Evolutionary conservation across 108 stramenopile species (phyloP).

Genomic region (Skeletonema tropicum): DNA sequence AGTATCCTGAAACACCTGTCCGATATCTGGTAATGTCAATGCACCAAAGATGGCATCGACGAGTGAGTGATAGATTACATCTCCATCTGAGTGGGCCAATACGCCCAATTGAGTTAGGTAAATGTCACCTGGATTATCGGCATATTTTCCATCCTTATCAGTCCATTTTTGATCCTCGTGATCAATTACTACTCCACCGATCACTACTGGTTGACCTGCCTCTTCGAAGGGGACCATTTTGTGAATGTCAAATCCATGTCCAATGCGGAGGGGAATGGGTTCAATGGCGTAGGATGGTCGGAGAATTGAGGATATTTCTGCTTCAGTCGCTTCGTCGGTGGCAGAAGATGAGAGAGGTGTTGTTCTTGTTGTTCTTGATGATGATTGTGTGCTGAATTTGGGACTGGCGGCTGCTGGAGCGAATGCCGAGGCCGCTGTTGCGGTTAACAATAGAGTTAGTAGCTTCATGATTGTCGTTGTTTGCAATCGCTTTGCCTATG

Average conservation of each 20-base stretch:
- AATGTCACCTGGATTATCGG: conserved; percentile 61
- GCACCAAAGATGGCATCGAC: conserved; percentile 96
- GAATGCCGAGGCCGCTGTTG: neutral
- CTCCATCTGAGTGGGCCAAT: conserved; percentile 94
- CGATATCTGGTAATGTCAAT: conserved; percentile 90
- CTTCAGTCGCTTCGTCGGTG: conserved; percentile 10
- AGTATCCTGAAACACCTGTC: conserved; percentile 94
- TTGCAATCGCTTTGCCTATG: neutral
- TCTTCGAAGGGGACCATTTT: conserved; percentile 86
- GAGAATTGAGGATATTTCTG: conserved; percentile 48
- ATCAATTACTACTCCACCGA: conserved; percentile 87
- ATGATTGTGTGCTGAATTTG: neutral
- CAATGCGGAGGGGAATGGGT: conserved; percentile 83
- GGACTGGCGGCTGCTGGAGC: neutral
- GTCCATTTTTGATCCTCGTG: conserved; percentile 89
- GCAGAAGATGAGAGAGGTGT: neutral
- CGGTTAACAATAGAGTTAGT: neutral
- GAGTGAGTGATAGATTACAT: conserved; percentile 94
- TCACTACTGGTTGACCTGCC: conserved; percentile 90
- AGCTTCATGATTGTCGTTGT: neutral
- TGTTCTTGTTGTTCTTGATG: neutral
- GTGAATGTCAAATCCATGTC: conserved; percentile 98
- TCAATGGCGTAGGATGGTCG: conserved; percentile 81
- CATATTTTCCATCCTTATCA: conserved; percentile 83
- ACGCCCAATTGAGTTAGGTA: conserved; percentile 87